phyloP scores from a whole-genome alignment of 2,329 filamentous ascomycete genomes.

The Ceratocystis ficicola region DNA sequence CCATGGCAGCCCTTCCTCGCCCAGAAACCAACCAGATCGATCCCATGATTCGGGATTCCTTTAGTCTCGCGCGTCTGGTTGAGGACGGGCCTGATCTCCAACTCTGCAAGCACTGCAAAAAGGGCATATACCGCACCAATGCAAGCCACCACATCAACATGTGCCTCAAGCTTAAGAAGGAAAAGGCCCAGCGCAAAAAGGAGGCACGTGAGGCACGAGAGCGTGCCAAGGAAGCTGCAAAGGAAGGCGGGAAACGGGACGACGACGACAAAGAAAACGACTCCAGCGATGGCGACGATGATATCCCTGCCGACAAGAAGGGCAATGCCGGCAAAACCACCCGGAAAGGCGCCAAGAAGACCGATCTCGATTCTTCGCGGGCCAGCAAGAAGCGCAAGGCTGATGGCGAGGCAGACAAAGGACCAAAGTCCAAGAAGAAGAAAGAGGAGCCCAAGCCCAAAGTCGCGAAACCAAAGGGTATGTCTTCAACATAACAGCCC shows the following conservation, averaged over 20 bases:
- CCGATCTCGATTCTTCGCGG: slow-evolving; percentile 50
- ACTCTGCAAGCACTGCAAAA: slow-evolving; percentile 89
- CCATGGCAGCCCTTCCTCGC: slow-evolving; percentile 37
- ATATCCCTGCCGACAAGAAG: slow-evolving; percentile 35
- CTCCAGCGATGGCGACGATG: slow-evolving; percentile 36
- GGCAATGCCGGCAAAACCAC: slow-evolving; percentile 33
- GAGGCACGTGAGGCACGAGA: slow-evolving; percentile 60
- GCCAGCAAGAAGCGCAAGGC: slow-evolving; percentile 65
- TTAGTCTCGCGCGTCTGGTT: slow-evolving; percentile 68
- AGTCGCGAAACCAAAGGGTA: slow-evolving; percentile 69
- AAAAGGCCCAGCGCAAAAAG: slow-evolving; percentile 66
- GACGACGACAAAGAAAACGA: slow-evolving; percentile 40
- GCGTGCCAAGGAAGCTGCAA: slow-evolving; percentile 49
- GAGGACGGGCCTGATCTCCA: slow-evolving; percentile 69
- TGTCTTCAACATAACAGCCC: not conserved
- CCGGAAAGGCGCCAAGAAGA: slow-evolving; percentile 57
- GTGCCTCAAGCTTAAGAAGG: slow-evolving; percentile 74
- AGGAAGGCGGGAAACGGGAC: slow-evolving; percentile 42
- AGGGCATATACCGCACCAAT: slow-evolving; percentile 63
- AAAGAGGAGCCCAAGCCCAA: slow-evolving; percentile 85
- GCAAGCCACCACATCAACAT: slow-evolving; percentile 70
- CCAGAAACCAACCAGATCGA: slow-evolving; percentile 58
- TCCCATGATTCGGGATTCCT: slow-evolving; percentile 62
- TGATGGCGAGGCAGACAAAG: slow-evolving; percentile 65
- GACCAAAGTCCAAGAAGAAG: slow-evolving; percentile 82